Conservation (phyloP, 345 rosid genomes). For the Jatropha curcas region DNA sequence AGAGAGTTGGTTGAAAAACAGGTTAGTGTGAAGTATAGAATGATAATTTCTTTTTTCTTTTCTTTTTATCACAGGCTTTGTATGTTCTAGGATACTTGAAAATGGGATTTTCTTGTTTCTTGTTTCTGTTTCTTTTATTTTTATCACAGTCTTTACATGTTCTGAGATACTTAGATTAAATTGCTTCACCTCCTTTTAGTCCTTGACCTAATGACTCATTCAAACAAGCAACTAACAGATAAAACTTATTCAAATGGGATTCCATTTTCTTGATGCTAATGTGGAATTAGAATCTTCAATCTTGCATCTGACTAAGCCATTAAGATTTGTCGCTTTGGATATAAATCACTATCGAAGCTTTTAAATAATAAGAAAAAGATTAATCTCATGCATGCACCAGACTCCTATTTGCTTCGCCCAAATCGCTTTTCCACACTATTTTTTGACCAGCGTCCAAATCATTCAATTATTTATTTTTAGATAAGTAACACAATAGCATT, state of each 20-base stretch:
- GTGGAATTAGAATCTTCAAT: background rate
- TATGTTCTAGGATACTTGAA: constrained; percentile 16
- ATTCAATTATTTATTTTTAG: background rate
- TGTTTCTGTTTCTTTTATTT: no score
- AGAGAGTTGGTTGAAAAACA: constrained; percentile 25
- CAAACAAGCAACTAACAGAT: constrained; percentile 8
- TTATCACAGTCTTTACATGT: constrained; percentile 44
- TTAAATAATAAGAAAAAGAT: background rate
- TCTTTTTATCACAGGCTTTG: constrained; percentile 43
- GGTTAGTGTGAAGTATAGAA: constrained; percentile 23
- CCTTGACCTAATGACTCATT: constrained; percentile 20
- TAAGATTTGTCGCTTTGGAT: background rate
- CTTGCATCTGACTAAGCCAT: background rate
- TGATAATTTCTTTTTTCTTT: no score
- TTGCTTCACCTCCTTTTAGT: constrained; percentile 7
- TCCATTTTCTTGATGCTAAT: constrained; percentile 7
- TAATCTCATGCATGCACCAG: constrained; percentile 20
- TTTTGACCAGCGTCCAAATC: constrained; percentile 18
- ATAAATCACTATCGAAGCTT: constrained; percentile 12
- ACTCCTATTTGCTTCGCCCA: background rate
- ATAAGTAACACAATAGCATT: constrained; percentile 1
- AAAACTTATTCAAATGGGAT: constrained; percentile 3
- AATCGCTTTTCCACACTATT: constrained; percentile 13
- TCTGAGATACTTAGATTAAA: background rate
- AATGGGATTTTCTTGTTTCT: no score